Base-by-base conservation (phyloP, 2,329 filamentous ascomycete species). In the Amylocarpus encephaloides region DNA sequence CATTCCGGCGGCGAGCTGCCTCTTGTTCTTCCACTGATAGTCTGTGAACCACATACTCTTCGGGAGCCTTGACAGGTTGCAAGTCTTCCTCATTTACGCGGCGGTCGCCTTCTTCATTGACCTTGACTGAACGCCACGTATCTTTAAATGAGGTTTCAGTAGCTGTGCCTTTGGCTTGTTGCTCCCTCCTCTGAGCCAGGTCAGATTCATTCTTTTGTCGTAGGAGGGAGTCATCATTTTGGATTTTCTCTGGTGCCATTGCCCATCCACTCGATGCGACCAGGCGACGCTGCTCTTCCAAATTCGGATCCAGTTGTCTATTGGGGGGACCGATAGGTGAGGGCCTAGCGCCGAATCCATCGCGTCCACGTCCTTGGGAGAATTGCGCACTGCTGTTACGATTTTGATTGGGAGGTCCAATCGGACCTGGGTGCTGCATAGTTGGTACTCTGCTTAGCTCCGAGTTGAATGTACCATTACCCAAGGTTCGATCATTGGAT, bases 391-490 rank as follows among this genome's bases (percentile, higher is more conserved):
- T 65, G 15, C 41, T 45, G 2, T 51, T 54, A 26, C 61, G 62
- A 48, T 50, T 60, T 29, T 53, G 41, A 38, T 56, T 59, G 34
- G 65, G 64, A 33, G 65, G 65, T 22, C 64, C 66, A 49, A 68
- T 68, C 41, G 65, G 65, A 22, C 61, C 64, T 40, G 65, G 65
- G 42, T 55, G 57, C 32, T 63, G 60, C 48, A 64, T 61, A 33
- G 64, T 62, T 26, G 65, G 62, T 6, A 66, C 15, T 68, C 67
- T 38, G 65, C 74, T 75, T 46, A 85, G 73, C 57, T 82, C 79
- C 11, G 79, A 74, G 50, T 78, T 81, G 61, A 91, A 91, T 0
- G 85, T 88, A 39, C 86, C 86, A 64, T 91, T 91, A 3, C 86
- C 86, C 16, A 91, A 80, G 10, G 80, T 82, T 48, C 82, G 77